phyloP scores from a whole-genome alignment of 192 early-diverging fungal species.

The Powellomyces hirtus region DNA sequence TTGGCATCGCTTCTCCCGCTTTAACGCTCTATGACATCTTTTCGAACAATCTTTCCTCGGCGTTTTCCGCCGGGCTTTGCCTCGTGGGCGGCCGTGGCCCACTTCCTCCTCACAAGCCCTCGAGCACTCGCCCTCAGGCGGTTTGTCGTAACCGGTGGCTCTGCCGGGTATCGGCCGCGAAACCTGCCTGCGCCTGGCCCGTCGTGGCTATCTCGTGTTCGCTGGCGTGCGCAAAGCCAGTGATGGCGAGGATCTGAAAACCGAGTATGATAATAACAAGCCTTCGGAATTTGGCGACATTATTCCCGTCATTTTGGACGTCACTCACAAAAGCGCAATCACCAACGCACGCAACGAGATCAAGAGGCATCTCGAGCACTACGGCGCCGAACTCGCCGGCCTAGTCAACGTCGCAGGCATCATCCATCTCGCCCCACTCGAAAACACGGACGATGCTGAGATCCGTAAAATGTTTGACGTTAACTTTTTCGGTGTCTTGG shows the following conservation, averaged over 20 bases:
- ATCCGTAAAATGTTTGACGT: conserved; percentile 36
- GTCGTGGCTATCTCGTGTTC: conserved; percentile 42
- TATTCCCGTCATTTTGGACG: conserved; percentile 42
- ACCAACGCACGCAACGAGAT: conserved; percentile 11
- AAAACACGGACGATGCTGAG: conserved; percentile 30
- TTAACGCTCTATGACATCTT: not conserved
- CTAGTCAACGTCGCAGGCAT: conserved; percentile 43
- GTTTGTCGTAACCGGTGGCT: conserved; percentile 23
- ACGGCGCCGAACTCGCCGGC: conserved; percentile 31
- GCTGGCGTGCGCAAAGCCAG: conserved; percentile 36
- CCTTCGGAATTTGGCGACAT: not conserved
- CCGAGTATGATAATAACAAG: not conserved
- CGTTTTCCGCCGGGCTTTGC: not conserved
- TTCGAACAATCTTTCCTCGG: conserved; percentile 3
- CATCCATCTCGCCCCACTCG: conserved; percentile 31
- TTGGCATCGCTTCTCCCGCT: conserved; percentile 2
- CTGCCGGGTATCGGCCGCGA: conserved; percentile 5
- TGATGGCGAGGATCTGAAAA: conserved; percentile 29
- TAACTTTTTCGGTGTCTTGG: conserved; percentile 44
- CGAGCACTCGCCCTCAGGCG: not conserved
- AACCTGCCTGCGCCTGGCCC: conserved; percentile 13
- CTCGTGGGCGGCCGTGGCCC: conserved; percentile 17
- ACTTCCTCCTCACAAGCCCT: not conserved
- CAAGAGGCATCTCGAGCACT: not conserved
- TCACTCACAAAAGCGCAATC: conserved; percentile 29